Evolutionary conservation across 345 rosid genomes (phyloP), one percentile per base, ranked within the genome.

Genomic region (Salix udensis): DNA sequence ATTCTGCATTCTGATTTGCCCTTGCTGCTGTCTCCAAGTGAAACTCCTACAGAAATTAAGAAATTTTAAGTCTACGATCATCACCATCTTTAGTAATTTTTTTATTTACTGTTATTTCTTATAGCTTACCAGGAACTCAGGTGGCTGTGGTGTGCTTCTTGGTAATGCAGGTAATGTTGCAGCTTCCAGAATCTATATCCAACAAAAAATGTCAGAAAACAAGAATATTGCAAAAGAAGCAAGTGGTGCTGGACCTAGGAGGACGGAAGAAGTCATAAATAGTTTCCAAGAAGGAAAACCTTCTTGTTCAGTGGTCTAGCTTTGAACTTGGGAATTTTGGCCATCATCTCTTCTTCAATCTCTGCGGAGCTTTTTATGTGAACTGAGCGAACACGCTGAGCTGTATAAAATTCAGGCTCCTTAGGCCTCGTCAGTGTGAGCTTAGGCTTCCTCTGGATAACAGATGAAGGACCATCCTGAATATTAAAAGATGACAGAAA

Each of bases 331-430:
- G 98, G 98, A 81, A 94, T 88, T 83, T 93, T 92, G 60, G 97
- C 91, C 94, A 96, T 85, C 95, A 96, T 89, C 88, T 96, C 99
- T 86, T 94, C 99, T 83, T 96, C 99, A 73, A 96, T 87, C 83
- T 96, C 99, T 2, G 92, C 91, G n/a, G 91, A 84, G 79, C 99
- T 94, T 88, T 92, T 96, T 74, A 91, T 80, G 83, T 66, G 89
- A 64, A 91, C 91, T 15, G 91, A 79, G 44, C 98, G 98, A 74
- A 86, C 87, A 26, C 99, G 83, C 81, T 96, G 99, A 74, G 95
- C 76, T 78, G 99, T 94, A 87, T 88, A 98, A 71, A 96, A 78
- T 40, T 91, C 99, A 6, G 98, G 99, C 75, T 93, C 98, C 86
- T 92, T 93, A 0, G 98, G 99, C 84, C 89, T 92, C 64, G 99